Base-by-base conservation (phyloP, 257 asterid genomes). In the Lantana camara region DNA sequence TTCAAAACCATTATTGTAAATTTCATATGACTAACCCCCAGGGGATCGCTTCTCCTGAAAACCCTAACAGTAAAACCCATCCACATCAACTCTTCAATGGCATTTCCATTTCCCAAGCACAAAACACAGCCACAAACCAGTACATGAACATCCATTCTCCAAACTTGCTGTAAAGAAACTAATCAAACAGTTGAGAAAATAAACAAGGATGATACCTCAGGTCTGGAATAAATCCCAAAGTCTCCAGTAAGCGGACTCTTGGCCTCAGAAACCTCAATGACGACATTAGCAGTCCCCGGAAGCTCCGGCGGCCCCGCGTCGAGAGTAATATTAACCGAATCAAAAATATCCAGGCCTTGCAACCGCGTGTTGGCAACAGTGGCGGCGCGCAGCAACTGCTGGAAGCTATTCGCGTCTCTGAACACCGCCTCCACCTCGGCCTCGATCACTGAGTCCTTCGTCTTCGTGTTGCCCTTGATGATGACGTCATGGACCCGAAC, bases 261-360 rank as follows among this genome's bases (percentile, higher is more conserved):
- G 27, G 73, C 68, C 81, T 94, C 99, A 1, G 73, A 69, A 57
- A 94, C 95, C 75, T 84, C 89, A 24, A 94, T 87, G 58, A 94
- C 69, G 16, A 94, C 82, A 41, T 88, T 94, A 9, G 96, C 83
- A 0, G 99, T 91, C 12, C 95, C 97, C 13, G 99, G 98, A 21
- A 94, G 85, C 75, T 91, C 97, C 24, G 84, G 86, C 7, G 99
- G 99, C 0, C 99, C 99, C 0, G 94, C 69, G 69, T 91, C 97
- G 3, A 94, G 82, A 8, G 93, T 86, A 37, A 94, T 82, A 34
- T 34, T 82, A 58, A 88, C 95, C 5, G 98, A 77, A 60, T 94
- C 95, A 20, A 94, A 94, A 58, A 94, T 79, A 30, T 82, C 96
- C 3, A 94, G 80, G 14, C 69, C 73, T 4, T 80, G 89, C 66